Percentiles rank a stretch among this genome's conserved stretches.
These are phyloP conservation scores for Calocybe gangraenosa DNA, from an alignment of 768 basidiomycete genomes.

Conservation along the genomic window DNA sequence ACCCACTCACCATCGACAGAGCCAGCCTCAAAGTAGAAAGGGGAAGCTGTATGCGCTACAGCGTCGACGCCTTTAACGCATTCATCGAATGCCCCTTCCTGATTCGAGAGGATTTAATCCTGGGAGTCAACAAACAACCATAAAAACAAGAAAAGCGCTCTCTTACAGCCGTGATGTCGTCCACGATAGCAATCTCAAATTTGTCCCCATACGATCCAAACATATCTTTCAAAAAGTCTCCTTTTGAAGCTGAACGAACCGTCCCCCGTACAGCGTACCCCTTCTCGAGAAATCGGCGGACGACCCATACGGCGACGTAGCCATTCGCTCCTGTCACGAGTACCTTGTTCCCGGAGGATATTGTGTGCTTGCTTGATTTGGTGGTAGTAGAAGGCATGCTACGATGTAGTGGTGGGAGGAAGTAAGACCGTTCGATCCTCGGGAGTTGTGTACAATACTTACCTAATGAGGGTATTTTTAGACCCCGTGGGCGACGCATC, in stretches of 20 bases:
- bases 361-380: slow-evolving; percentile 4
- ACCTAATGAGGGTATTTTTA: too few relatives aligned
- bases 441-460: too few relatives aligned
- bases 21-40: background rate
- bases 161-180: slow-evolving; percentile 21
- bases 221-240: slow-evolving; percentile 46
- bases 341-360: slow-evolving; percentile 16
- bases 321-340: slow-evolving; percentile 60
- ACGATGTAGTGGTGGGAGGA: too few relatives aligned
- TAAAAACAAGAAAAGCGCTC: background rate
- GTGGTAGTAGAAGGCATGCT: too few relatives aligned
- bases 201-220: slow-evolving; percentile 36
- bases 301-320: slow-evolving; percentile 58
- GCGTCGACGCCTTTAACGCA: slow-evolving; percentile 66
- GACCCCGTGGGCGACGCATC: too few relatives aligned
- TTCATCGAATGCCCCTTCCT: slow-evolving; percentile 65
- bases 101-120: background rate
- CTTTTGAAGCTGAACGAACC: slow-evolving; percentile 61
- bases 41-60: slow-evolving; percentile 53
- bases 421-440: too few relatives aligned
- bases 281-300: slow-evolving; percentile 48
- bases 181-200: slow-evolving; percentile 22
- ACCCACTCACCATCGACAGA: background rate
- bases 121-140: background rate
- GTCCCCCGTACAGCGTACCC: slow-evolving; percentile 66